These are phyloP conservation scores for Talaromyces sp. DNA, from an alignment of 2,329 filamentous ascomycete species.

Conservation along the genomic window DNA sequence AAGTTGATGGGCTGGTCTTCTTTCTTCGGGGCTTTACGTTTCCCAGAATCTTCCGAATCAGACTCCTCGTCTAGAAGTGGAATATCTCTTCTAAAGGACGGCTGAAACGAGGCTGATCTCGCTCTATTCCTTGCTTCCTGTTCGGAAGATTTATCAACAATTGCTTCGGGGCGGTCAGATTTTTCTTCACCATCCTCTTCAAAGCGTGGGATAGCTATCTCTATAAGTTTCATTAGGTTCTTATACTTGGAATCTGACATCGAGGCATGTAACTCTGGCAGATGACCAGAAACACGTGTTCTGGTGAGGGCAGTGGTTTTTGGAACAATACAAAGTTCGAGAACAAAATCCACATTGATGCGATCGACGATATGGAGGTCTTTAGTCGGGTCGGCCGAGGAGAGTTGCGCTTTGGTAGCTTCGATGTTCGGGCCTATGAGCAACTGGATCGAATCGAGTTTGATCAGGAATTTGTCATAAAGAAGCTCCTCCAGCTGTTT, in stretches of 20 bases:
- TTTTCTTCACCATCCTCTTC: slow-evolving; percentile 47
- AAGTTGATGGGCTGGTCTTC: slow-evolving; percentile 60
- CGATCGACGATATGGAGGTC: slow-evolving; percentile 88
- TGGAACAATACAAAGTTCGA: slow-evolving; percentile 96
- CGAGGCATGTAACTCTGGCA: slow-evolving; percentile 86
- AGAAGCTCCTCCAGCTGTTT: slow-evolving; percentile 84
- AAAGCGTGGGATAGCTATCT: slow-evolving; percentile 88
- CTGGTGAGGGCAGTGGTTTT: slow-evolving; percentile 92
- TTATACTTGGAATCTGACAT: slow-evolving; percentile 97
- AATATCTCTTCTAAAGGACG: slow-evolving; percentile 67
- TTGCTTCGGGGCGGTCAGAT: slow-evolving; percentile 26
- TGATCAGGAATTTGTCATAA: slow-evolving; percentile 96
- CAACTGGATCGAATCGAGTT: slow-evolving; percentile 90
- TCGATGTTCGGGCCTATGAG: slow-evolving; percentile 92
- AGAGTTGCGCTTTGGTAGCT: slow-evolving; percentile 78
- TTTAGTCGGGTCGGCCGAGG: slow-evolving; percentile 62
- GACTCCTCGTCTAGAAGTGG: slow-evolving; percentile 70
- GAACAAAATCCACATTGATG: slow-evolving; percentile 94
- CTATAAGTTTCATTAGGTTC: slow-evolving; percentile 90
- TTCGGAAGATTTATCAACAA: slow-evolving; percentile 33
- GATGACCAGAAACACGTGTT: slow-evolving; percentile 82
- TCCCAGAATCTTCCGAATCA: slow-evolving; percentile 59
- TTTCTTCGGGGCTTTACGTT: slow-evolving; percentile 54
- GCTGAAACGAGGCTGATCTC: slow-evolving; percentile 70
- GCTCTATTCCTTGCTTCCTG: slow-evolving; percentile 42